Base-by-base conservation (phyloP, 2,329 filamentous ascomycete species). In the Colletotrichum sp. region DNA sequence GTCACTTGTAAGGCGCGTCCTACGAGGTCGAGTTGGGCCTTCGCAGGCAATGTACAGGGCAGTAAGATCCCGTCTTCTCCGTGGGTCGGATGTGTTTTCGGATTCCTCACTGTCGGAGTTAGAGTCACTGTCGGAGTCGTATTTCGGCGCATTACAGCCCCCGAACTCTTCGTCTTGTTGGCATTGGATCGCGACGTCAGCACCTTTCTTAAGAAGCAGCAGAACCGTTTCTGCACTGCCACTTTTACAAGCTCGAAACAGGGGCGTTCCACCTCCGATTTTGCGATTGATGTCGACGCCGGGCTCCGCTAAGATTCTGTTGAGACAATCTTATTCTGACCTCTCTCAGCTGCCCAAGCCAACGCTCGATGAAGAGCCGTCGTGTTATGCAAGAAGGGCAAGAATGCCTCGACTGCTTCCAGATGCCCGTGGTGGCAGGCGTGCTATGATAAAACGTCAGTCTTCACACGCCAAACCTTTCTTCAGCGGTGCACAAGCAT, bases 211-310 rank as follows among this genome's bases (percentile, higher is more conserved):
- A 3, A 81, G n/a, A 8, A 82, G 68, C 18, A 77, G 5, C 11
- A 70, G 29, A 8, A 69, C 47, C 1, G 63, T 63, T 4, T 72
- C 31, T 5, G 71, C 29, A 15, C 65, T 47, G 3, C 27, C 21
- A 5, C 15, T 31, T 18, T 24, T 11, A 16, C 63, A 61, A 18
- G 69, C 68, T 16, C n/a, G n/a, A 21, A 59, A 66, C 3, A 72
- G 65, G 0, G 78, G 63, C 3, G 78, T 80, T 7, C 78, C 47
- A 2, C 76, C 76, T 1, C 31, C 21, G 2, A 78, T 58, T 15
- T 66, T 78, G 21, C 75, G 75, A 34, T 85, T 83, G 13, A 81
- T 73, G 62, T 84, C 76, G 8, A 83, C 72, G 6, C 78, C 78
- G 7, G 82, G 79, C 66, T 82, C 72, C 31, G 79, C 69, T 8